Conservation (phyloP, 1,139 yeast genomes). For the Debaryomycetaceae sp. region DNA sequence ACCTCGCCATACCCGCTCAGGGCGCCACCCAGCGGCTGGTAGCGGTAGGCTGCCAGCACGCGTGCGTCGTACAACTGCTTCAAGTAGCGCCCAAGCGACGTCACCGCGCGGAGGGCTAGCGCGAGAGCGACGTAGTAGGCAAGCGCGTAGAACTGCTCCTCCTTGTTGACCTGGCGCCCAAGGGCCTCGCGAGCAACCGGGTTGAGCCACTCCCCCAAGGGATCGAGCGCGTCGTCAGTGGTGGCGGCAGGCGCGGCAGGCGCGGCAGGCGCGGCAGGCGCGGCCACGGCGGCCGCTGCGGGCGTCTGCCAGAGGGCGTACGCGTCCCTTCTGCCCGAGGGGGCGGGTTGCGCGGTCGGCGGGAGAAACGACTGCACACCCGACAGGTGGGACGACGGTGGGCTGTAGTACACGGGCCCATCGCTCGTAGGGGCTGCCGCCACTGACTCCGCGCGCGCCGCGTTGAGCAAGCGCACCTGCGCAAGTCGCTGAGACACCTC, state of each 20-base stretch:
- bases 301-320: no score
- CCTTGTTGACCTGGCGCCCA: conserved; percentile 31
- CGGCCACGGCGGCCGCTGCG: no score
- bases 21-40: no score
- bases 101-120: conserved; percentile 15
- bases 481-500: no score
- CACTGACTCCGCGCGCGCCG: background rate
- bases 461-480: conserved; percentile 9
- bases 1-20: no score
- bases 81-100: no score
- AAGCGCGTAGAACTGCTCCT: conserved; percentile 20
- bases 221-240: conserved; percentile 17
- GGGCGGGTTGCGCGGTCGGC: no score
- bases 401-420: conserved; percentile 31
- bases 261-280: no score
- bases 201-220: conserved; percentile 38
- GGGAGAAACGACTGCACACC: conserved; percentile 31
- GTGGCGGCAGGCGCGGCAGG: background rate
- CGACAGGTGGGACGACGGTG: conserved; percentile 28
- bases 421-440: conserved; percentile 4
- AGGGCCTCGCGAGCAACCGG: conserved; percentile 37
- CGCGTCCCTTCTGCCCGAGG: no score
- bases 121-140: conserved; percentile 17
- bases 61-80: no score
- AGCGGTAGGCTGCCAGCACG: conserved; percentile 1